Base-by-base conservation (phyloP, 2,329 filamentous ascomycete species). In the Ophiostoma sp. region DNA sequence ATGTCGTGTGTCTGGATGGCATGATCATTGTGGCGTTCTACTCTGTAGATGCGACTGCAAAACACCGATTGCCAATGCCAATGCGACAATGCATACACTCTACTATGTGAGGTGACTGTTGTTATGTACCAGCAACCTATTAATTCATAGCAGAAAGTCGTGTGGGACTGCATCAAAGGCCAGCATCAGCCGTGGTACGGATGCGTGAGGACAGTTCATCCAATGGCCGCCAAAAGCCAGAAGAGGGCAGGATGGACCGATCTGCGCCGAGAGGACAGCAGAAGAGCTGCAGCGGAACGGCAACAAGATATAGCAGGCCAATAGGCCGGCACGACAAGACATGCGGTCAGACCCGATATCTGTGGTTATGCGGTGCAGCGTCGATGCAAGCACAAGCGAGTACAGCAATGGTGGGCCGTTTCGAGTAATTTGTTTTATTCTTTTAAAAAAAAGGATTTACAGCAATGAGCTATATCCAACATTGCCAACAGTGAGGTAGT, bases 181-280 rank as follows among this genome's bases (percentile, higher is more conserved):
- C 44, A 48, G 17, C 44, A 48, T 8, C 41, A 17, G 13, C 15
- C 2, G 44, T 54, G n/a, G 20, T 10, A 54, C 48, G 27, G 3
- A n/a, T n/a, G 44, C 48, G 48, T 23, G 20, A 54, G 52, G 52
- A n/a, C 52, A 57, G 52, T 57, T 57, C 52, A 57, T 57, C 52
- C 52, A 57, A 57, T 57, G 20, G 52, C 52, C 4, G 44, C 44
- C 44, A 44, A 44, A 39, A 20, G 20, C 20, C 48, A 6, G 20
- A 23, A 57, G 52, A 57, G n/a, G 52, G 27, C 23, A 57, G 52
- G n/a, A 23, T 57, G 52, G 52, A 27, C 52, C 52, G n/a, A 57
- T 57, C 52, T 57, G 52, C 23, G 52, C 2, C 52, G 52, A 57
- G 52, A 57, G 52, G 52, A 57, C 52, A 57, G 4, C 39, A 15